phyloP scores from a whole-genome alignment of 1,284 basidiomycete genomes.

The Cutaneotrichosporon cutaneum region DNA sequence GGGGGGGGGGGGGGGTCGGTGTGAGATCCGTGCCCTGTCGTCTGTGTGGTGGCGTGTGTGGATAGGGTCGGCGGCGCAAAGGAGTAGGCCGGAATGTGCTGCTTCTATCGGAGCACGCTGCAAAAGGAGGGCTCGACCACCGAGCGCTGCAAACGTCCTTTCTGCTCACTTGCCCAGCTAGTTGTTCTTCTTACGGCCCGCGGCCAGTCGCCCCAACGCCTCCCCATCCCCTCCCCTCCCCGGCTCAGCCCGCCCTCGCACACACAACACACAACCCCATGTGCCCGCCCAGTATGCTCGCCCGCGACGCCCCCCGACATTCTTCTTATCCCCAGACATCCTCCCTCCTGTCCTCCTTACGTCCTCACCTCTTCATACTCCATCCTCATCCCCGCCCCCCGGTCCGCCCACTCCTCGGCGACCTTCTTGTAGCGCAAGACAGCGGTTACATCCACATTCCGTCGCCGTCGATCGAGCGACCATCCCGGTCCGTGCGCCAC shows the following conservation, averaged over 20 bases:
- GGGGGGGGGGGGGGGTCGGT: too few species aligned
- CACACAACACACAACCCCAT: not conserved
- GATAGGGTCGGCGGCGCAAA: not conserved
- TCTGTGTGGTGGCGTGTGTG: constrained; percentile 1
- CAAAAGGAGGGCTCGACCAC: not conserved
- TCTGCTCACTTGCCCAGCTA: not conserved
- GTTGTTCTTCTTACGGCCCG: not conserved
- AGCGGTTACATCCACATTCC: not conserved
- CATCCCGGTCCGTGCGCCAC: not conserved
- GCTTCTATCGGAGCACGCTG: not conserved
- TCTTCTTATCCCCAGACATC: not conserved
- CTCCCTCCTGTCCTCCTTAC: not conserved
- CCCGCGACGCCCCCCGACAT: not conserved
- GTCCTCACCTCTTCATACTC: not conserved
- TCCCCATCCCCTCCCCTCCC: not conserved
- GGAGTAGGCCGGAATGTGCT: not conserved
- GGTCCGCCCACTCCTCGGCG: not conserved
- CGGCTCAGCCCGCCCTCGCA: not conserved
- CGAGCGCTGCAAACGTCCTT: not conserved
- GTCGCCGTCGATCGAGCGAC: constrained; percentile 1
- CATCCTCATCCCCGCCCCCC: not conserved
- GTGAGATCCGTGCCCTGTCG: not conserved
- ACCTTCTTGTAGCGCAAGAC: not conserved
- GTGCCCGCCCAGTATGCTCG: not conserved
- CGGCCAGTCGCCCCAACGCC: not conserved